These are phyloP conservation scores for Barnettozyma wickerhamii DNA, from an alignment of 805 yeast genomes.

Conservation along the genomic window DNA sequence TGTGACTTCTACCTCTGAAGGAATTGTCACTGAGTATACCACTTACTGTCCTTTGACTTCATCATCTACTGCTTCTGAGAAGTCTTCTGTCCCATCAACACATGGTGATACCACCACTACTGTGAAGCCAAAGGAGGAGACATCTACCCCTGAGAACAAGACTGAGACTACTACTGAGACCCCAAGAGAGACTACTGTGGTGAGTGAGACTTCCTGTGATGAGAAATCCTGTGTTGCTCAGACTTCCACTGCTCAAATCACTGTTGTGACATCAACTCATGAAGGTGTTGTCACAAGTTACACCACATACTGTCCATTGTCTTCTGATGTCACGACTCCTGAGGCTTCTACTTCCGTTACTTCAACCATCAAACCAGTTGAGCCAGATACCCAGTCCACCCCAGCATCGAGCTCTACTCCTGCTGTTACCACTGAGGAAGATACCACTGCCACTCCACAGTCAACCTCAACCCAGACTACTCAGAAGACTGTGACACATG, in stretches of 20 bases:
- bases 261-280: slow-evolving; percentile 30
- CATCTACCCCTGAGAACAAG: too few relatives aligned
- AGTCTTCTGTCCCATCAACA: background rate
- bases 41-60: background rate
- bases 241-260: slow-evolving; percentile 30
- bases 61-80: background rate
- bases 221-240: slow-evolving; percentile 29
- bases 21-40: background rate
- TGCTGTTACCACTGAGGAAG: background rate
- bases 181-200: slow-evolving; percentile 27
- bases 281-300: slow-evolving; percentile 28
- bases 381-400: background rate
- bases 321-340: background rate
- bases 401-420: background rate
- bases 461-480: background rate
- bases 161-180: too few relatives aligned
- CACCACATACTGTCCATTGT: slow-evolving; percentile 34
- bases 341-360: background rate
- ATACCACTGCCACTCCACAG: background rate
- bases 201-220: slow-evolving; percentile 32
- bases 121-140: slow-evolving; percentile 5
- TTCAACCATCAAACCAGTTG: background rate
- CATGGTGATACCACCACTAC: slow-evolving; percentile 19
- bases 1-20: slow-evolving; percentile 22
- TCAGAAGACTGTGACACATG: slow-evolving; percentile 9